A percentile compares a stretch with the other conserved stretches of the same genome.
Conservation (phyloP, 1,284 basidiomycete species). For the Apiotrichum mycotoxinovorans region DNA sequence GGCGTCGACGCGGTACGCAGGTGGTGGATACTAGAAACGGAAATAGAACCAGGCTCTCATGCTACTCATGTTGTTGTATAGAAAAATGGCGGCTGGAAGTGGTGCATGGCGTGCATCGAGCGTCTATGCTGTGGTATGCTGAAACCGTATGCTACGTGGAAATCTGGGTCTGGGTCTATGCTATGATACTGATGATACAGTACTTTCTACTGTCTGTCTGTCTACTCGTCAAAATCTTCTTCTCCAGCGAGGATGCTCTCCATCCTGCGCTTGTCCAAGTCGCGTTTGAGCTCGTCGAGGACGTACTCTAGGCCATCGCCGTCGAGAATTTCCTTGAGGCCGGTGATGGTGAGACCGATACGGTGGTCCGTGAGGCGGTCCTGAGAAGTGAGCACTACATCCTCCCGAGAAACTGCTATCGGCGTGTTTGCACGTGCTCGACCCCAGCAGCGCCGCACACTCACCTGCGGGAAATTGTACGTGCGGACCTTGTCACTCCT, state of each 20-base stretch:
- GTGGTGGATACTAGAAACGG: conserved; percentile 56
- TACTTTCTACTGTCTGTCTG: background rate
- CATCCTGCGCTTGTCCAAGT: conserved; percentile 64
- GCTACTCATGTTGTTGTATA: background rate
- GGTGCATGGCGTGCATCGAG: background rate
- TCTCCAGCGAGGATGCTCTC: conserved; percentile 60
- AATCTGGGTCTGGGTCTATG: too few relatives aligned
- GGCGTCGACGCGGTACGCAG: conserved; percentile 54
- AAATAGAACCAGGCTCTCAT: background rate
- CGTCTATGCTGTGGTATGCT: background rate
- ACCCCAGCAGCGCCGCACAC: too few relatives aligned
- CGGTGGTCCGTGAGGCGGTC: conserved; percentile 90
- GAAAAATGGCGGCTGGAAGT: background rate
- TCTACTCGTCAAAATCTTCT: conserved; percentile 45
- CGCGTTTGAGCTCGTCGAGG: conserved; percentile 61
- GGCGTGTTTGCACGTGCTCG: too few relatives aligned
- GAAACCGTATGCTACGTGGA: background rate
- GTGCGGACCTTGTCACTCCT: conserved; percentile 89
- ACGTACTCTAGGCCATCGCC: conserved; percentile 63
- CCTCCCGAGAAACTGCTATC: too few relatives aligned
- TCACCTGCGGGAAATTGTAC: conserved; percentile 82
- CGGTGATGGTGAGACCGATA: conserved; percentile 71
- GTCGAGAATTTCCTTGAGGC: conserved; percentile 70
- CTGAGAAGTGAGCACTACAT: conserved; percentile 47
- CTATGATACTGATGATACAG: background rate